Evolutionary conservation across 345 rosid species (phyloP).

Genomic region (Syzygium grande): DNA sequence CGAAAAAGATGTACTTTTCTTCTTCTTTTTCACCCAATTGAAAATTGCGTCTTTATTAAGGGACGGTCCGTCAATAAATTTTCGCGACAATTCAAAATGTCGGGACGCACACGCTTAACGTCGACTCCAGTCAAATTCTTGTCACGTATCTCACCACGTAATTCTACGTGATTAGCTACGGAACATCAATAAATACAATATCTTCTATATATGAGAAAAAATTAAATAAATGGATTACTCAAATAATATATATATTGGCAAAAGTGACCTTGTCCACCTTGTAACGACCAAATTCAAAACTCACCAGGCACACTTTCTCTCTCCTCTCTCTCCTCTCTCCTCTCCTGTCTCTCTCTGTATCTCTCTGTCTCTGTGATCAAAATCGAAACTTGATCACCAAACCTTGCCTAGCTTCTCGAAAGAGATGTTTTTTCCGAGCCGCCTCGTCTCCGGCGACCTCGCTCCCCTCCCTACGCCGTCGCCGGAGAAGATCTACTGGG

Average conservation of each 20-base stretch:
- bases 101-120: not conserved
- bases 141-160: not conserved
- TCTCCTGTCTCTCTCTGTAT: not conserved
- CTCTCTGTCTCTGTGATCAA: not conserved
- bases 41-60: accelerated
- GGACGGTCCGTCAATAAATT: not conserved
- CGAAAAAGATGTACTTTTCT: not conserved
- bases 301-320: not conserved
- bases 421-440: not conserved
- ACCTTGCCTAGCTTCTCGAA: not conserved
- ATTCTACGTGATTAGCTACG: not conserved
- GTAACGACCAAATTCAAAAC: not conserved
- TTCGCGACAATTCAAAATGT: not conserved
- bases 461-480: not conserved
- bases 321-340: not conserved
- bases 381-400: not conserved
- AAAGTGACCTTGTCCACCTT: not conserved
- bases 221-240: not conserved
- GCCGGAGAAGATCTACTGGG: slow-evolving; percentile 18
- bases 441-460: not conserved
- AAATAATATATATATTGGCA: not conserved
- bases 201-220: not conserved
- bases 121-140: not conserved
- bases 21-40: not conserved
- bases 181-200: not conserved